Percentiles rank a stretch among this genome's conserved stretches.
These are phyloP conservation scores for Porcisia hertigi DNA, from an alignment of 208 protist species.

Conservation along the genomic window DNA sequence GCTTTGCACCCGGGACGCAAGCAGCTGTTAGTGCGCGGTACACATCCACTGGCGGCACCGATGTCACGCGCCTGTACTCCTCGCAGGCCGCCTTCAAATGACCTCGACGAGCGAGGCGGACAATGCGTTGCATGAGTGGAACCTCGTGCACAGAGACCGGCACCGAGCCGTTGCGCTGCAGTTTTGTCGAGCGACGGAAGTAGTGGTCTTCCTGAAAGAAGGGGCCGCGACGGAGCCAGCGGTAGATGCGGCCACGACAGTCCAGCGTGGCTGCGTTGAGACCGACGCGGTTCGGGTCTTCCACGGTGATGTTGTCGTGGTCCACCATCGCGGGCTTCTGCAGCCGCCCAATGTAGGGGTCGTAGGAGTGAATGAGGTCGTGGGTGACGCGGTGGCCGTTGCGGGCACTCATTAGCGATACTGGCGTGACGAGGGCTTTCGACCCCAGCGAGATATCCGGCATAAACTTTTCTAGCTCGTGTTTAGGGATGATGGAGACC, in stretches of 20 bases:
- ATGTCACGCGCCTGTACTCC: slow-evolving; percentile 85
- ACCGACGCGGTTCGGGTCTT: slow-evolving; percentile 87
- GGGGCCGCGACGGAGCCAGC: slow-evolving; percentile 86
- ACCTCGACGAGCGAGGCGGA: slow-evolving; percentile 68
- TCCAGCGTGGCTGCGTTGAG: slow-evolving; percentile 89
- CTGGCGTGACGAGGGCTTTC: slow-evolving; percentile 88
- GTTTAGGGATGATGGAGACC: slow-evolving; percentile 83
- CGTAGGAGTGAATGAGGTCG: slow-evolving; percentile 91
- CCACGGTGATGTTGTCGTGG: slow-evolving; percentile 84
- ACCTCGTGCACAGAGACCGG: slow-evolving; percentile 59
- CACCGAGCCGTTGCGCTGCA: slow-evolving; percentile 59
- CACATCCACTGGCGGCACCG: slow-evolving; percentile 86
- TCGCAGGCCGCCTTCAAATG: slow-evolving; percentile 89
- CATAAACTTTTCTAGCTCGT: slow-evolving; percentile 92
- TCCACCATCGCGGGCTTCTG: slow-evolving; percentile 81
- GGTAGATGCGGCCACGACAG: slow-evolving; percentile 87
- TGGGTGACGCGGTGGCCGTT: slow-evolving; percentile 91
- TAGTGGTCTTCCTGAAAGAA: slow-evolving; percentile 92
- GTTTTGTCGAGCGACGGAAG: slow-evolving; percentile 73
- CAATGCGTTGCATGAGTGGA: slow-evolving; percentile 78
- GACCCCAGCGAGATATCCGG: slow-evolving; percentile 85
- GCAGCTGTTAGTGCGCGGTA: slow-evolving; percentile 84
- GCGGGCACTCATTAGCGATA: slow-evolving; percentile 89
- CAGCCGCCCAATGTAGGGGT: slow-evolving; percentile 79
- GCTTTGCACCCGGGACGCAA: slow-evolving; percentile 70